phyloP scores from a whole-genome alignment of 2,329 filamentous ascomycete genomes.

The Hypocrella siamensis region DNA sequence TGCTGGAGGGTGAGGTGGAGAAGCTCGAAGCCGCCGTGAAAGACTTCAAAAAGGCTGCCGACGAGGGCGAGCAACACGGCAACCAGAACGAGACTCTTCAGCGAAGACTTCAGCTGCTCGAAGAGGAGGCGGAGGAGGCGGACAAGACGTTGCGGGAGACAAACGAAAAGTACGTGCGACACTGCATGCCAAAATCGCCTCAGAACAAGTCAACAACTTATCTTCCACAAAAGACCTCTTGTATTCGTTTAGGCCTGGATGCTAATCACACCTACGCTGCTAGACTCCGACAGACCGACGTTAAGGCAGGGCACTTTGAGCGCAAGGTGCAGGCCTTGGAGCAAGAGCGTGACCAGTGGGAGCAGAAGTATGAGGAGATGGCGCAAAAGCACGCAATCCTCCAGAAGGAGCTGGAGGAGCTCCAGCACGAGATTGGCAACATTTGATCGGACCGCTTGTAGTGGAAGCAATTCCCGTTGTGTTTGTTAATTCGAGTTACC shows the following conservation, averaged over 20 bases:
- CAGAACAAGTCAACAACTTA: too few species aligned
- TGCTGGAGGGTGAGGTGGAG: slow-evolving; percentile 82
- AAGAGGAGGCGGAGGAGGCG: slow-evolving; percentile 94
- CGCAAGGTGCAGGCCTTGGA: slow-evolving; percentile 98
- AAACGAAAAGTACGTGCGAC: slow-evolving; percentile 91
- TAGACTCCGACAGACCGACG: slow-evolving; percentile 96
- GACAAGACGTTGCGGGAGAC: slow-evolving; percentile 94
- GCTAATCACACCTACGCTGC: too few species aligned
- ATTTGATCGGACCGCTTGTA: slow-evolving; percentile 42
- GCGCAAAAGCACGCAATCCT: slow-evolving; percentile 68
- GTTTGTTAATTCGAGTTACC: background rate
- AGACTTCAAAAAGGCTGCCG: slow-evolving; percentile 75
- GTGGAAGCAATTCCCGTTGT: slow-evolving; percentile 7
- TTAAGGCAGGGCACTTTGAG: slow-evolving; percentile 98
- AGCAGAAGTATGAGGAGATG: slow-evolving; percentile 97
- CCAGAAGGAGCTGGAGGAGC: slow-evolving; percentile 83
- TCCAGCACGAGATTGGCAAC: slow-evolving; percentile 83
- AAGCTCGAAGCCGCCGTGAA: slow-evolving; percentile 75
- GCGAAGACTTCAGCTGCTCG: slow-evolving; percentile 84
- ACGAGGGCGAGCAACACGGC: slow-evolving; percentile 67
- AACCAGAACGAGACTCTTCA: slow-evolving; percentile 84
- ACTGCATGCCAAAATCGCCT: too few species aligned
- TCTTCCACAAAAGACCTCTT: too few species aligned
- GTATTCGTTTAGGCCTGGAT: too few species aligned
- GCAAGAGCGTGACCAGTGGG: slow-evolving; percentile 82